Conservation (phyloP, 495 filamentous ascomycete genomes). For the Aspergillus carlsbadensis region DNA sequence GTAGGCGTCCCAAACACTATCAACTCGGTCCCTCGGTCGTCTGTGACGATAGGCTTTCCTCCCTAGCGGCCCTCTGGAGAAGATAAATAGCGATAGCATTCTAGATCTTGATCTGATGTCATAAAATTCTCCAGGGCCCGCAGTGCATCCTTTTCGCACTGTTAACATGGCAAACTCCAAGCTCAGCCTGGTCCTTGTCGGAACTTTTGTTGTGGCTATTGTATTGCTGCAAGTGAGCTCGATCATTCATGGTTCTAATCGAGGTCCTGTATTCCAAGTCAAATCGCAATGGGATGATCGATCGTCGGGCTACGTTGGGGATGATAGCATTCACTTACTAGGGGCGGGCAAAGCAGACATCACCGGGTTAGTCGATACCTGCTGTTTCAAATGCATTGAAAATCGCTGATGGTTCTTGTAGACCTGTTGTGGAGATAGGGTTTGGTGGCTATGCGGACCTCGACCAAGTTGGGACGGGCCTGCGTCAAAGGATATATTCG, state of each 20-base stretch:
- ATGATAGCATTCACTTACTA: conserved; percentile 65
- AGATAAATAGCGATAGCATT: conserved; percentile 5
- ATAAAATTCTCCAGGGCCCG: conserved; percentile 5
- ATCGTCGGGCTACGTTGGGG: conserved; percentile 19
- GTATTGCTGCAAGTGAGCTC: conserved; percentile 34
- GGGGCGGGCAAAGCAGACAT: conserved; percentile 95
- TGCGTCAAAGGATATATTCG: conserved; percentile 87
- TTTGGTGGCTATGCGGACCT: conserved; percentile 91
- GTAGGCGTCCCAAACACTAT: background rate
- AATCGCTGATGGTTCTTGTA: conserved; percentile 20
- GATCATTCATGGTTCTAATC: conserved; percentile 16
- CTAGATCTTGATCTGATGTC: conserved; percentile 1
- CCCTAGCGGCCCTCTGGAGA: background rate
- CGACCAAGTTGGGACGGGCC: conserved; percentile 81
- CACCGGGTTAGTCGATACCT: conserved; percentile 62
- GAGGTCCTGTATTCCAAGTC: conserved; percentile 10
- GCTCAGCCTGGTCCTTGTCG: conserved; percentile 24
- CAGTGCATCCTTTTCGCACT: background rate
- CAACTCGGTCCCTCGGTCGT: conserved; percentile 8
- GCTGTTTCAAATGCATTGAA: background rate
- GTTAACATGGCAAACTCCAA: conserved; percentile 33
- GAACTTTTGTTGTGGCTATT: conserved; percentile 25
- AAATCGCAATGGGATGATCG: conserved; percentile 17
- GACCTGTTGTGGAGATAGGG: conserved; percentile 86
- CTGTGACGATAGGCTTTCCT: conserved; percentile 5